Conservation (phyloP, 495 filamentous ascomycete species). For the Daldinia decipiens region DNA sequence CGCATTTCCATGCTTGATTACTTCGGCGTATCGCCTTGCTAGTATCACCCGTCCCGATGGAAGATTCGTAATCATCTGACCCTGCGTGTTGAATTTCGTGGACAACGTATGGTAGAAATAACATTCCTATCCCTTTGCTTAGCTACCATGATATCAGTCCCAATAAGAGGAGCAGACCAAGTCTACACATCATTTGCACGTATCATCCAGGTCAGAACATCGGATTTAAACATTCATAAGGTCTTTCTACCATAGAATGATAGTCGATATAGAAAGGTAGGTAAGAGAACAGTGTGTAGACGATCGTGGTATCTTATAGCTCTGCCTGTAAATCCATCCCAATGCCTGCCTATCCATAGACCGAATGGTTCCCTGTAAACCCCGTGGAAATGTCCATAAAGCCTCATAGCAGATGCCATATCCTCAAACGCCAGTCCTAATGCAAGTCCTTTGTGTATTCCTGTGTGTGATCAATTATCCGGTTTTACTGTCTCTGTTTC, state of each 20-base stretch:
- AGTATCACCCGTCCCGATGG: too few relatives aligned
- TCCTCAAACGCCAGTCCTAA: conserved; percentile 27
- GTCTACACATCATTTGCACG: not conserved
- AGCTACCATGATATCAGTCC: not conserved
- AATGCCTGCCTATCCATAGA: conserved; percentile 24
- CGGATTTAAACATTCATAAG: not conserved
- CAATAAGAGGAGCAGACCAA: not conserved
- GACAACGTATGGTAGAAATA: too few relatives aligned
- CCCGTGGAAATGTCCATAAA: conserved; percentile 16
- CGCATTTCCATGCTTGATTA: too few relatives aligned
- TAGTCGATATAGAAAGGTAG: not conserved
- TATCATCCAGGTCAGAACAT: not conserved
- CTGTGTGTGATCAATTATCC: conserved; percentile 6
- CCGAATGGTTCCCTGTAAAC: conserved; percentile 11
- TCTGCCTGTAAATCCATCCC: conserved; percentile 20
- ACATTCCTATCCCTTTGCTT: too few relatives aligned
- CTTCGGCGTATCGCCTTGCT: too few relatives aligned
- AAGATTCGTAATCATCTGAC: too few relatives aligned
- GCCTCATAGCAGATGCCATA: conserved; percentile 21
- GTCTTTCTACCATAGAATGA: not conserved
- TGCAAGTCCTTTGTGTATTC: conserved; percentile 27
- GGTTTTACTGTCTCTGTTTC: conserved; percentile 24
- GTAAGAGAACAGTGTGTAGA: conserved; percentile 14
- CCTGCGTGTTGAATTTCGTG: too few relatives aligned
- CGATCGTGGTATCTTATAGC: conserved; percentile 32